phyloP scores from a whole-genome alignment of 179 eudicot genomes.

The Silene vulgaris region DNA sequence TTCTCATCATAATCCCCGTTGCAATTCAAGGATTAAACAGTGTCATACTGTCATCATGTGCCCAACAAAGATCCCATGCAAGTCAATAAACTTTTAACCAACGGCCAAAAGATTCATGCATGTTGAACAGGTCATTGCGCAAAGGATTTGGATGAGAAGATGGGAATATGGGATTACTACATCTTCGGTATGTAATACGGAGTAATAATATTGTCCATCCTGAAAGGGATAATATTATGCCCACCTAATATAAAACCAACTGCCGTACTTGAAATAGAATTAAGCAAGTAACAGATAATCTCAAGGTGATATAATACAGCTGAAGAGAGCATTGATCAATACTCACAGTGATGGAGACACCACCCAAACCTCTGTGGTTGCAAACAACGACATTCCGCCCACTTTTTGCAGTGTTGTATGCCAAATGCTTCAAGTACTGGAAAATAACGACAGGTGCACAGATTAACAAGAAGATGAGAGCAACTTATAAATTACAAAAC shows the following conservation, averaged over 20 bases:
- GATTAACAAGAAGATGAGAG: conserved; percentile 6
- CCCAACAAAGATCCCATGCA: background rate
- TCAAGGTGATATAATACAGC: background rate
- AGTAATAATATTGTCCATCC: background rate
- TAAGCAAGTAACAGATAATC: conserved; percentile 10
- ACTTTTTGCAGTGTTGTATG: conserved; percentile 58
- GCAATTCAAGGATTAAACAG: conserved; percentile 15
- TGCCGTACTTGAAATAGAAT: background rate
- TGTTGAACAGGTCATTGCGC: conserved; percentile 8
- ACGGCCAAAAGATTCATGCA: background rate
- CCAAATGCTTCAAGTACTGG: conserved; percentile 83
- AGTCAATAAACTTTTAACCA: conserved; percentile 8
- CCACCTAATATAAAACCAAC: background rate
- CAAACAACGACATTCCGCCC: conserved; percentile 88
- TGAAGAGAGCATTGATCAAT: background rate
- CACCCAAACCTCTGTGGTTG: conserved; percentile 97
- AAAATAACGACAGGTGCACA: conserved; percentile 9
- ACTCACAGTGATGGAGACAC: conserved; percentile 89
- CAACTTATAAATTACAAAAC: background rate
- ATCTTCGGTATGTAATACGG: background rate
- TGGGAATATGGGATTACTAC: background rate
- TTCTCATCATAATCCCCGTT: background rate
- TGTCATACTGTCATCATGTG: background rate
- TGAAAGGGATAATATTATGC: background rate
- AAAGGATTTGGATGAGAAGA: background rate